phyloP scores from a whole-genome alignment of 495 filamentous ascomycete species.

The Penicillium ucsense region DNA sequence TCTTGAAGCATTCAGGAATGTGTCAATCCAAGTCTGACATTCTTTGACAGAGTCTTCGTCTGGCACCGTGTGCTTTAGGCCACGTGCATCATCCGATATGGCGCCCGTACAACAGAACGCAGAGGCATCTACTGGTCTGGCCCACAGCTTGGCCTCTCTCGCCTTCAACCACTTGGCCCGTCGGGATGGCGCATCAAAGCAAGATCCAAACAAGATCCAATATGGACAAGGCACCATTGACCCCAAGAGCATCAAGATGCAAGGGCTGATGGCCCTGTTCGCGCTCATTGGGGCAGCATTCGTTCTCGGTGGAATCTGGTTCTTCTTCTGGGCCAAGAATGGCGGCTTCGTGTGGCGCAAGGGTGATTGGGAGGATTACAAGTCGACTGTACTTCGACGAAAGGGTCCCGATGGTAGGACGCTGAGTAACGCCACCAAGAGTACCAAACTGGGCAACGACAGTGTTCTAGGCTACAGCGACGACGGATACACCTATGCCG shows the following conservation, averaged over 20 bases:
- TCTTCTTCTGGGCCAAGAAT: constrained; percentile 97
- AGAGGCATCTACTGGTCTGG: background rate
- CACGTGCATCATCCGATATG: constrained; percentile 18
- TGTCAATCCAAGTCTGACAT: constrained; percentile 2
- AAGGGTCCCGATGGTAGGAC: constrained; percentile 83
- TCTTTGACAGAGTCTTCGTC: constrained; percentile 18
- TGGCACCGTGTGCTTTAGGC: constrained; percentile 34
- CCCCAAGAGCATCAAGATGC: constrained; percentile 71
- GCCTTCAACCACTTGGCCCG: constrained; percentile 10
- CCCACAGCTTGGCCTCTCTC: constrained; percentile 1
- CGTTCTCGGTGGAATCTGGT: constrained; percentile 75
- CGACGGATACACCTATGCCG: constrained; percentile 42
- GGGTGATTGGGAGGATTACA: constrained; percentile 96
- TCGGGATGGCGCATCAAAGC: constrained; percentile 15
- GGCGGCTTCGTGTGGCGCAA: constrained; percentile 82
- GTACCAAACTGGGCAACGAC: constrained; percentile 70
- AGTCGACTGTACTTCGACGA: constrained; percentile 86
- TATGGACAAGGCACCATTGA: constrained; percentile 46
- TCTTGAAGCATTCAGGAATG: background rate
- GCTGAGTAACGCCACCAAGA: constrained; percentile 67
- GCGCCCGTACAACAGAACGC: constrained; percentile 21
- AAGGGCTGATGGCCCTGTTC: constrained; percentile 72
- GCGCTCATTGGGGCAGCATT: constrained; percentile 72
- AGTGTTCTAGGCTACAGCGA: constrained; percentile 61
- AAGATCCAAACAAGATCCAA: constrained; percentile 11